Evolutionary conservation across 139 green algal genomes (phyloP).

Genomic region (Eudorina sp.): DNA sequence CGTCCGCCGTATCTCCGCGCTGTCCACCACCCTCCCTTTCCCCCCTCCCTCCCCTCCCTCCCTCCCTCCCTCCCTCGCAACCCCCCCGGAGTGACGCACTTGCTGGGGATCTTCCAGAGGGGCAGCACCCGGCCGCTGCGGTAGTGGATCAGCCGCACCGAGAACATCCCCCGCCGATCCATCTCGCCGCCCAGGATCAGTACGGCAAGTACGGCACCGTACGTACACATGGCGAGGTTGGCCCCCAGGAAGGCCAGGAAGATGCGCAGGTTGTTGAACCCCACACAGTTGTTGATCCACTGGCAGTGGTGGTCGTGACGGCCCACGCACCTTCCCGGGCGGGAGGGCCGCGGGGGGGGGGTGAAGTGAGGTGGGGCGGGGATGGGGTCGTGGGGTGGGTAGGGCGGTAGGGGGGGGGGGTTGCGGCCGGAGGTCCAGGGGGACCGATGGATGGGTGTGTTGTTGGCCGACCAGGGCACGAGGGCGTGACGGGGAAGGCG

Average conservation of each 20-base stretch:
- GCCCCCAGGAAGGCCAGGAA: constrained; percentile 67
- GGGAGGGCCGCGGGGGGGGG: too few species aligned
- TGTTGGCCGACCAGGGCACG: too few species aligned
- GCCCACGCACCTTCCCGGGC: constrained; percentile 80
- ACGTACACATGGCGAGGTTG: constrained; percentile 53
- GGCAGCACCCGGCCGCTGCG: not conserved
- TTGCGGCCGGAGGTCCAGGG: too few species aligned
- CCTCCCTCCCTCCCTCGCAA: not conserved
- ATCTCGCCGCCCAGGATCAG: constrained; percentile 52
- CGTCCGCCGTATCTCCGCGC: too few species aligned
- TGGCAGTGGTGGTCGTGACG: constrained; percentile 86
- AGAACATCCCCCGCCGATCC: constrained; percentile 15
- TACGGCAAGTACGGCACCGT: constrained; percentile 20
- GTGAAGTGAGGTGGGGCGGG: not conserved
- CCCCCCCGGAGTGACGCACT: not conserved
- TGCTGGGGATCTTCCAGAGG: constrained; percentile 5
- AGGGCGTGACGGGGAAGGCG: too few species aligned
- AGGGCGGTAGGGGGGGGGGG: not conserved
- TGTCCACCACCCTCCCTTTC: not conserved
- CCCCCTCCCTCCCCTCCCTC: not conserved
- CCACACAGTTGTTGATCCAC: constrained; percentile 88
- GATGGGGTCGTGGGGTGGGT: not conserved
- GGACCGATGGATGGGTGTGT: too few species aligned
- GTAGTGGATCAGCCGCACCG: constrained; percentile 36
- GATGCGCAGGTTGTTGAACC: constrained; percentile 69